A percentile compares a stretch with the other conserved stretches of the same genome.
Evolutionary conservation across 768 basidiomycete species (phyloP).

Genomic region (Pluteus cervinus): DNA sequence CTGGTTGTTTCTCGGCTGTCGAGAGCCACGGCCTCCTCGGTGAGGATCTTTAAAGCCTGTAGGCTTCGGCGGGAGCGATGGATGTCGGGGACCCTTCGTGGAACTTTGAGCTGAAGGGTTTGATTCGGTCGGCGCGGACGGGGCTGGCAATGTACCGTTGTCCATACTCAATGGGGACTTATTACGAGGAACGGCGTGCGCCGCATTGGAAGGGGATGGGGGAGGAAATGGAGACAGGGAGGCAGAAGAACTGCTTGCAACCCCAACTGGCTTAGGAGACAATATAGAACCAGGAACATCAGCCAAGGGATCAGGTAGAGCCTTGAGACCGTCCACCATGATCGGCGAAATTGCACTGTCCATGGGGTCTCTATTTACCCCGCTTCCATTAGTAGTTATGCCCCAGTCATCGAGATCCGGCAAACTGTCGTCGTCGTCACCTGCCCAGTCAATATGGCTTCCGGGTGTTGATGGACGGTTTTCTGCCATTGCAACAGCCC

Average conservation of each 20-base stretch:
- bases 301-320: constrained; percentile 56
- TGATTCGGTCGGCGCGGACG: too few species aligned
- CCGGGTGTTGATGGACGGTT: constrained; percentile 65
- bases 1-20: too few species aligned
- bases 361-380: constrained; percentile 27
- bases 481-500: constrained; percentile 67
- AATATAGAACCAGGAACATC: constrained; percentile 15
- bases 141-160: too few species aligned
- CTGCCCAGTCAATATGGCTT: constrained; percentile 86
- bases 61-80: constrained; percentile 14
- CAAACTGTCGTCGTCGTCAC: constrained; percentile 76
- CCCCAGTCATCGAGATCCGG: constrained; percentile 89
- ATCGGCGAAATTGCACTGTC: constrained; percentile 79
- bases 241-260: neutral
- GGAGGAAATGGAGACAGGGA: too few species aligned
- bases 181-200: too few species aligned
- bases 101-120: too few species aligned
- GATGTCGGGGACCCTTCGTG: constrained; percentile 11
- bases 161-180: too few species aligned
- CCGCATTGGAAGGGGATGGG: too few species aligned
- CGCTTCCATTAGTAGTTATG: constrained; percentile 37
- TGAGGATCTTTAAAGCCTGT: too few species aligned
- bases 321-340: constrained; percentile 53
- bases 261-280: constrained; percentile 5
- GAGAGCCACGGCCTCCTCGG: too few species aligned